Evolutionary conservation across 768 basidiomycete genomes (phyloP).

Genomic region (Asterophora lycoperdoides): DNA sequence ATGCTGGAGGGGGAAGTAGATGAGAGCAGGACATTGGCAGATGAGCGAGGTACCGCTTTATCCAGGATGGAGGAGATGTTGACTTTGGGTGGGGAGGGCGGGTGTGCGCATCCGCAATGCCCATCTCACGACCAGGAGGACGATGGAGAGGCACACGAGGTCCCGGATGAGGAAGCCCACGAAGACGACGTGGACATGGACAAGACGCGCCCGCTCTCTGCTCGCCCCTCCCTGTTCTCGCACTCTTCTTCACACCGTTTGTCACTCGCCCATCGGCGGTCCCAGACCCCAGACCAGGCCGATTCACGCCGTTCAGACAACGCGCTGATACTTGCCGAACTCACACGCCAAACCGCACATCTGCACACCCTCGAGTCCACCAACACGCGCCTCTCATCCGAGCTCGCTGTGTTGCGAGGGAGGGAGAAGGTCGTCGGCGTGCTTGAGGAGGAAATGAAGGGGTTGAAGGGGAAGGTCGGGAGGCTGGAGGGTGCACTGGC

Average conservation of each 20-base stretch:
- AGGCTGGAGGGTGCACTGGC: no score
- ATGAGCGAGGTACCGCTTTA: conserved; percentile 35
- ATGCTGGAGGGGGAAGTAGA: conserved; percentile 47
- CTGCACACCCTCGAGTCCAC: conserved; percentile 54
- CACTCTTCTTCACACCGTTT: no score
- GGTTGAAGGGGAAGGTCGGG: conserved; percentile 48
- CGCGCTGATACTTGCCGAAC: conserved; percentile 29
- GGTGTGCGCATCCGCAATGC: no score
- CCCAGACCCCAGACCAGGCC: not conserved
- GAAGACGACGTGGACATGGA: no score
- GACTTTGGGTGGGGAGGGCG: not conserved
- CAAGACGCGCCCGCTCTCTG: no score
- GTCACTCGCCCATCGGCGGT: conserved; percentile 8
- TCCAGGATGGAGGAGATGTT: not conserved
- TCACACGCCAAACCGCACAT: conserved; percentile 62
- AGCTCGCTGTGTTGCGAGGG: conserved; percentile 51
- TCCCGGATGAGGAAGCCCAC: no score
- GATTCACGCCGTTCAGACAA: no score
- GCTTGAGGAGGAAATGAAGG: conserved; percentile 68
- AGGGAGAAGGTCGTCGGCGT: conserved; percentile 62
- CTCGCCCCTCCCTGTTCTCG: no score
- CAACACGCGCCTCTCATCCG: conserved; percentile 52
- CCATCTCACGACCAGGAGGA: not conserved
- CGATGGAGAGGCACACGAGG: not conserved
- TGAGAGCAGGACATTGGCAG: conserved; percentile 42